Conservation (phyloP, 139 green algal species). For the Raphidocelis subcapitata region DNA sequence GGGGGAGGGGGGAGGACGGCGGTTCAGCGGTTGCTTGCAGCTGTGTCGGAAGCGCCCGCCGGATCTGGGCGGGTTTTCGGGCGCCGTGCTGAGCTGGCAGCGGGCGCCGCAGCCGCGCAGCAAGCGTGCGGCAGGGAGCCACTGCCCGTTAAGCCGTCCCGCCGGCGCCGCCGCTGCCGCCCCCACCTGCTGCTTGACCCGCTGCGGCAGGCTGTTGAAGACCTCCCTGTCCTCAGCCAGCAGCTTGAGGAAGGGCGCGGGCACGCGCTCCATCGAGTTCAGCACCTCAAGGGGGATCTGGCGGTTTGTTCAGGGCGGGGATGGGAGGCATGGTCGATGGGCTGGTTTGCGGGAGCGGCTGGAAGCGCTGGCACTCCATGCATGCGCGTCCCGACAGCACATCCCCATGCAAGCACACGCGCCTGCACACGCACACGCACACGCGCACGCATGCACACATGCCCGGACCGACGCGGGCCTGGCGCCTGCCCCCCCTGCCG, state of each 20-base stretch:
- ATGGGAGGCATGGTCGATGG: background rate
- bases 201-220: conserved; percentile 67
- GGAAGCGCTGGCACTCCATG: background rate
- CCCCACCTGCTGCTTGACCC: conserved; percentile 74
- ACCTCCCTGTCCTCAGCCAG: conserved; percentile 71
- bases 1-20: background rate
- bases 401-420: background rate
- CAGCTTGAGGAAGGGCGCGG: conserved; percentile 78
- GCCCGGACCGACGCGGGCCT: background rate
- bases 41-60: too few relatives aligned
- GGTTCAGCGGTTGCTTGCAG: too few relatives aligned
- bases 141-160: too few relatives aligned
- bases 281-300: conserved; percentile 30
- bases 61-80: too few relatives aligned
- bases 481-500: background rate
- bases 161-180: too few relatives aligned
- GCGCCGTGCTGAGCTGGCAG: too few relatives aligned
- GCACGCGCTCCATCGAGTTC: conserved; percentile 57
- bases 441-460: background rate
- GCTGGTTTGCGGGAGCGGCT: background rate
- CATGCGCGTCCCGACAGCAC: background rate
- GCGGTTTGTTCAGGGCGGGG: conserved; percentile 9
- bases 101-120: too few relatives aligned
- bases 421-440: background rate
- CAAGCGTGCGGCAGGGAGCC: too few relatives aligned